Evolutionary conservation across 192 early-diverging fungal species (phyloP).

Genomic region (Coemansia sp.): DNA sequence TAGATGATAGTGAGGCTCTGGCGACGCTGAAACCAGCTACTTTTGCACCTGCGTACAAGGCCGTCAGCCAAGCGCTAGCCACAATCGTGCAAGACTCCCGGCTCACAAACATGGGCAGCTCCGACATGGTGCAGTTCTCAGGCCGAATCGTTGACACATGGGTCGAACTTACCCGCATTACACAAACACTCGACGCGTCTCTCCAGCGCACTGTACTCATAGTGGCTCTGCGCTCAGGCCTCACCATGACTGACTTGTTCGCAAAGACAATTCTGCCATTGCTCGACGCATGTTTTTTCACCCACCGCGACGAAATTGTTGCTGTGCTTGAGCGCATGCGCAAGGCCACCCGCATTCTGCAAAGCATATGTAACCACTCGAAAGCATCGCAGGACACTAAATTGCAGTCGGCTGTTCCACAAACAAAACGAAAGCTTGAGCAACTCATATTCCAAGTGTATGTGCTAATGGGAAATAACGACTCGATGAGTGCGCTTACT

Average conservation of each 20-base stretch:
- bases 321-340: conserved; percentile 37
- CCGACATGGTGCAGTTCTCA: conserved; percentile 26
- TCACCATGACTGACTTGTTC: conserved; percentile 34
- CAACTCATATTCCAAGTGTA: conserved; percentile 74
- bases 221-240: conserved; percentile 29
- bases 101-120: conserved; percentile 10
- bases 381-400: conserved; percentile 66
- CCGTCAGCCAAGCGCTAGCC: conserved; percentile 24
- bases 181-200: conserved; percentile 15
- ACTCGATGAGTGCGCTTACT: conserved; percentile 53
- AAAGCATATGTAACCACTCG: conserved; percentile 76
- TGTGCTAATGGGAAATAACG: conserved; percentile 69
- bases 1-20: neutral
- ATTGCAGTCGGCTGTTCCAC: conserved; percentile 66
- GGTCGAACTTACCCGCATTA: conserved; percentile 32
- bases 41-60: conserved; percentile 40
- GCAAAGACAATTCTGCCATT: conserved; percentile 27
- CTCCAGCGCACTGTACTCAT: conserved; percentile 24
- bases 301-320: conserved; percentile 23
- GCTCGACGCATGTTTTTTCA: conserved; percentile 36
- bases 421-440: conserved; percentile 69
- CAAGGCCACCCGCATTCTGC: conserved; percentile 49
- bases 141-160: conserved; percentile 28
- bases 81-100: conserved; percentile 13
- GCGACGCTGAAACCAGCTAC: conserved; percentile 21